Evolutionary conservation across 768 basidiomycete genomes (phyloP).

Genomic region (Xerocomellus amylosporus): DNA sequence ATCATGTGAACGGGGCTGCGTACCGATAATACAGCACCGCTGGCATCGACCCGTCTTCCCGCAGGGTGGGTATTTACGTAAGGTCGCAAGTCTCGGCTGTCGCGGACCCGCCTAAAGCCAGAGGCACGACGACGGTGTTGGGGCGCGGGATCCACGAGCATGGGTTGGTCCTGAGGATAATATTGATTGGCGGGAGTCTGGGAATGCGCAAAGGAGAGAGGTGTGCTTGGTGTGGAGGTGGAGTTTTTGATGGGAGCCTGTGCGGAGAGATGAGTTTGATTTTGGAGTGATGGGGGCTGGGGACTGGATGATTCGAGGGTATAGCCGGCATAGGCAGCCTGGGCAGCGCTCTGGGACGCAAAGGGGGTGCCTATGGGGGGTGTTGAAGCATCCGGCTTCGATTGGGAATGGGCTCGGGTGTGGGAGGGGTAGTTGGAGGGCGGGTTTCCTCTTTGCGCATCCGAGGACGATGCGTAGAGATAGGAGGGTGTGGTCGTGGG

Average conservation of each 20-base stretch:
- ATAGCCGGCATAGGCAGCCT: constrained; percentile 48
- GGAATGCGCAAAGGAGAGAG: constrained; percentile 62
- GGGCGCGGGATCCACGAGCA: constrained; percentile 63
- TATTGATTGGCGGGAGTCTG: constrained; percentile 52
- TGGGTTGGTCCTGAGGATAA: constrained; percentile 63
- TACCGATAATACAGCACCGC: constrained; percentile 79
- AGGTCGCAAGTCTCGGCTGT: constrained; percentile 74
- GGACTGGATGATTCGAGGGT: constrained; percentile 67
- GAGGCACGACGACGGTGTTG: constrained; percentile 63
- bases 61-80: constrained; percentile 58
- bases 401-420: constrained; percentile 54
- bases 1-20: constrained; percentile 29
- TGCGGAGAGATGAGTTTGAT: constrained; percentile 50
- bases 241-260: constrained; percentile 52
- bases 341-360: constrained; percentile 47
- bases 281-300: constrained; percentile 48
- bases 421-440: constrained; percentile 52
- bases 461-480: constrained; percentile 37
- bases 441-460: constrained; percentile 40
- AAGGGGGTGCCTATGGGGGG: constrained; percentile 52
- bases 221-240: constrained; percentile 67
- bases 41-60: constrained; percentile 75
- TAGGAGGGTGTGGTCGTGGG: constrained; percentile 51
- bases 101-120: constrained; percentile 79
- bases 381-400: constrained; percentile 49